A percentile compares a stretch with the other conserved stretches of the same genome.
Conservation (phyloP, 805 yeast species). For the Torulaspora microellipsoides region DNA sequence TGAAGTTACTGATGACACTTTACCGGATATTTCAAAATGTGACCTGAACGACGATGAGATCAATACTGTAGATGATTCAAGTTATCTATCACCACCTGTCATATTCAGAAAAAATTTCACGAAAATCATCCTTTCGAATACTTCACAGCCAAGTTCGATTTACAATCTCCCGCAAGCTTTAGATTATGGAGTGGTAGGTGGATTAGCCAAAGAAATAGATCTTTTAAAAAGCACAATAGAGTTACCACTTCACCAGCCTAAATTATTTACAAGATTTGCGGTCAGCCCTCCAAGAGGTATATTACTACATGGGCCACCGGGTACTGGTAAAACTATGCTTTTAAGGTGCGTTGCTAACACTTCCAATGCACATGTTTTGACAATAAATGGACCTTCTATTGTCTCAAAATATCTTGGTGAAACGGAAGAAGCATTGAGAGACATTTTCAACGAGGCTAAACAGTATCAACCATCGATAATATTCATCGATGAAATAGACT, state of each 20-base stretch:
- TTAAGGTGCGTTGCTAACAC: slow-evolving; percentile 77
- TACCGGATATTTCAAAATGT: slow-evolving; percentile 40
- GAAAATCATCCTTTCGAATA: slow-evolving; percentile 21
- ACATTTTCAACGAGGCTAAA: slow-evolving; percentile 77
- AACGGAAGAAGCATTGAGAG: slow-evolving; percentile 81
- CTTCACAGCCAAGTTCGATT: slow-evolving; percentile 34
- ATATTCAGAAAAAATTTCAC: slow-evolving; percentile 40
- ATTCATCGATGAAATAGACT: slow-evolving; percentile 90
- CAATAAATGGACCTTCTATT: slow-evolving; percentile 85
- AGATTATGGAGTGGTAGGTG: slow-evolving; percentile 66
- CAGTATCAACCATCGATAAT: slow-evolving; percentile 83
- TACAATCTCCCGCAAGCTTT: slow-evolving; percentile 43
- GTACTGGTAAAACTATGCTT: slow-evolving; percentile 93
- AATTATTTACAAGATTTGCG: slow-evolving; percentile 75
- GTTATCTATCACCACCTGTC: slow-evolving; percentile 44
- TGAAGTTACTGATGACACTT: slow-evolving; percentile 31
- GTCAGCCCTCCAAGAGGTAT: slow-evolving; percentile 91
- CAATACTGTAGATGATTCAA: slow-evolving; percentile 10
- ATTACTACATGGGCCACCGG: slow-evolving; percentile 93
- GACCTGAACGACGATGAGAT: slow-evolving; percentile 28
- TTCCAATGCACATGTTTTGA: slow-evolving; percentile 74
- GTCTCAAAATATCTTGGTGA: slow-evolving; percentile 93
- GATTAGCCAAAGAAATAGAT: slow-evolving; percentile 60
- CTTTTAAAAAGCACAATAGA: slow-evolving; percentile 63
- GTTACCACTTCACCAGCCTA: slow-evolving; percentile 75